phyloP scores from a whole-genome alignment of 306 rosid genomes.

The Malus fusca region DNA sequence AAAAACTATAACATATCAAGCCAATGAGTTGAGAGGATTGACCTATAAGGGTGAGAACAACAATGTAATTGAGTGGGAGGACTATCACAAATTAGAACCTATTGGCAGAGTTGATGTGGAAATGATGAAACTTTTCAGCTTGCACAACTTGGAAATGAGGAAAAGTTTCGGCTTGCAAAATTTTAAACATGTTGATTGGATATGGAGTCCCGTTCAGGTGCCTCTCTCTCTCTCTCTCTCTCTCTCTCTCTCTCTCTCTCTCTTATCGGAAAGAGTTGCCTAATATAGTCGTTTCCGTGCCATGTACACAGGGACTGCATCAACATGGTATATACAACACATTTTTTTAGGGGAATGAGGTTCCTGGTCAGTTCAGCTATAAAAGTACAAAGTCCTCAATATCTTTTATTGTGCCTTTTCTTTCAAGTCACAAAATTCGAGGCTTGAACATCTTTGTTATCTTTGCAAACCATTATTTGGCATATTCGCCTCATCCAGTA shows the following conservation, averaged over 20 bases:
- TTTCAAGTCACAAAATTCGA: not conserved
- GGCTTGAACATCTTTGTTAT: not conserved
- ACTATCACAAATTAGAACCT: fast-evolving
- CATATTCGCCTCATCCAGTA: too few relatives aligned
- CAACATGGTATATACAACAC: not conserved
- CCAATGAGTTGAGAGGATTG: not conserved
- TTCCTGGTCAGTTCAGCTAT: not conserved
- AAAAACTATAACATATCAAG: not conserved
- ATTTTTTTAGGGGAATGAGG: not conserved
- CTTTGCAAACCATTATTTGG: too few relatives aligned
- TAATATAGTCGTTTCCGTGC: not conserved
- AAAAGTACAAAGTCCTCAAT: not conserved
- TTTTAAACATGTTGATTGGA: fast-evolving
- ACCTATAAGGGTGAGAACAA: fast-evolving
- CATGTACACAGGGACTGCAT: not conserved
- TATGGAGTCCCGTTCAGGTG: not conserved
- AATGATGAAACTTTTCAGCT: not conserved
- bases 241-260: not conserved
- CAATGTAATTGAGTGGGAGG: not conserved
- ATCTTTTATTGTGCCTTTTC: not conserved
- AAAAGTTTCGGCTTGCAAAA: fast-evolving
- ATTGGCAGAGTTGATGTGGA: not conserved
- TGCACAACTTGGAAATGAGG: not conserved
- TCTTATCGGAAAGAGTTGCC: not conserved
- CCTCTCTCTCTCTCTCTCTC: not conserved